These are phyloP conservation scores for Nakaseomyces nivariensis DNA, from an alignment of 1,139 yeast genomes.

Conservation along the genomic window DNA sequence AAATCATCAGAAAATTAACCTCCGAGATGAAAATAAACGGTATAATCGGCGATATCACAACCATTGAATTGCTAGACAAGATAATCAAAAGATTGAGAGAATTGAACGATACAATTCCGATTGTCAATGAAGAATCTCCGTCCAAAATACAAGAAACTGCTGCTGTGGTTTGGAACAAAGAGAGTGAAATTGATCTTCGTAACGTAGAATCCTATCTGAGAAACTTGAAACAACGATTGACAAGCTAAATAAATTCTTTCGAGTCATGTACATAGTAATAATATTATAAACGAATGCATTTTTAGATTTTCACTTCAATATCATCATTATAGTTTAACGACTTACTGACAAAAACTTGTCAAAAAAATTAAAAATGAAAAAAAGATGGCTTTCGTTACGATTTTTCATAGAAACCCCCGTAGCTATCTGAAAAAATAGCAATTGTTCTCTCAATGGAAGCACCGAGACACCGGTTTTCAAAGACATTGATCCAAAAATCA, in stretches of 20 bases:
- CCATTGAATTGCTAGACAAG: conserved; percentile 19
- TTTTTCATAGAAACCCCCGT: too few species aligned
- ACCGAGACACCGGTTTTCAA: too few species aligned
- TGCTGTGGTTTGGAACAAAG: conserved; percentile 11
- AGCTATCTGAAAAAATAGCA: too few species aligned
- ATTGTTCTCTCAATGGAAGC: too few species aligned
- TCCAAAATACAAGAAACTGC: conserved; percentile 2
- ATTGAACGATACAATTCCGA: conserved; percentile 20
- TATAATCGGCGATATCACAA: conserved; percentile 24
- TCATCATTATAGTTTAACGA: too few species aligned
- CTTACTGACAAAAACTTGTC: too few species aligned
- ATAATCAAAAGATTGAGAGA: conserved; percentile 14
- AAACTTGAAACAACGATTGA: conserved; percentile 2
- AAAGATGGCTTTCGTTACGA: too few species aligned
- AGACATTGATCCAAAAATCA: too few species aligned
- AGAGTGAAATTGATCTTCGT: conserved; percentile 8
- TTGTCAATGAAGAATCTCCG: conserved; percentile 9
- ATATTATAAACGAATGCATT: too few species aligned
- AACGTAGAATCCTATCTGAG: conserved; percentile 8
- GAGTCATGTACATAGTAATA: neutral
- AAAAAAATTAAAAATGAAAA: too few species aligned
- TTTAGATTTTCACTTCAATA: too few species aligned
- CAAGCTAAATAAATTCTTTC: conserved; percentile 1
- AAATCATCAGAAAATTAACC: conserved; percentile 14
- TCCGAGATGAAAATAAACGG: conserved; percentile 28